Percentiles rank a stretch among this genome's conserved stretches.
These are phyloP conservation scores for Gracilaria domingensis DNA, from an alignment of 23 red algal genomes.

Conservation along the genomic window DNA sequence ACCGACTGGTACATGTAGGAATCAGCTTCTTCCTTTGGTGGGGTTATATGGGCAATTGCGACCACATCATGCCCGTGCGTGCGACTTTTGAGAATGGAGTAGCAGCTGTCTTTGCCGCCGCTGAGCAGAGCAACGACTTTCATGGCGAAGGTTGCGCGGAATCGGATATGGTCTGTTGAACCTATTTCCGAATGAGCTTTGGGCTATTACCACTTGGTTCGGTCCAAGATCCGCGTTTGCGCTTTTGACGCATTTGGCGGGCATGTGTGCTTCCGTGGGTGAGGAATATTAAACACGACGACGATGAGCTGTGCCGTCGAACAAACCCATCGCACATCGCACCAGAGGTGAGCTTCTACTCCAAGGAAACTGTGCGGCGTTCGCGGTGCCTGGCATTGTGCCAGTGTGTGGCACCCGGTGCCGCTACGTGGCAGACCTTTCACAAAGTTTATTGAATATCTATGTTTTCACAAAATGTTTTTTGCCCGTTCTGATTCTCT, in stretches of 20 bases:
- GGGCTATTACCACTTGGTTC: not conserved
- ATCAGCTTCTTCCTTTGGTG: constrained; percentile 78
- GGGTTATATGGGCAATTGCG: constrained; percentile 84
- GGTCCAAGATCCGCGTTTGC: not conserved
- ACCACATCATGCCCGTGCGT: constrained; percentile 86
- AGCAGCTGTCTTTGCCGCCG: constrained; percentile 96
- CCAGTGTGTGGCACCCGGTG: too few relatives aligned
- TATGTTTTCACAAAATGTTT: too few relatives aligned
- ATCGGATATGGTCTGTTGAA: not conserved
- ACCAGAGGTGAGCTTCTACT: too few relatives aligned
- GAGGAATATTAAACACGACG: not conserved
- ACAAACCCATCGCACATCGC: too few relatives aligned
- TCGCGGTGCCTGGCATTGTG: too few relatives aligned
- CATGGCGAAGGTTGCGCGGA: constrained; percentile 16
- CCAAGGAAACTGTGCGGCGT: too few relatives aligned
- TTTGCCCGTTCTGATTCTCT: too few relatives aligned
- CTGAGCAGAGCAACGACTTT: constrained; percentile 87
- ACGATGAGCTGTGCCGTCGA: too few relatives aligned
- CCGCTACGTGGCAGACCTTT: too few relatives aligned
- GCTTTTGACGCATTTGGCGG: not conserved
- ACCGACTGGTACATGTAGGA: constrained; percentile 97
- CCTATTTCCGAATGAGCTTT: not conserved
- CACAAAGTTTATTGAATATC: too few relatives aligned
- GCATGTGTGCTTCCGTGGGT: too few relatives aligned
- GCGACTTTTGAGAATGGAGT: constrained; percentile 55